Evolutionary conservation across 805 yeast genomes (phyloP).

Genomic region (Metschnikowia hibisci): DNA sequence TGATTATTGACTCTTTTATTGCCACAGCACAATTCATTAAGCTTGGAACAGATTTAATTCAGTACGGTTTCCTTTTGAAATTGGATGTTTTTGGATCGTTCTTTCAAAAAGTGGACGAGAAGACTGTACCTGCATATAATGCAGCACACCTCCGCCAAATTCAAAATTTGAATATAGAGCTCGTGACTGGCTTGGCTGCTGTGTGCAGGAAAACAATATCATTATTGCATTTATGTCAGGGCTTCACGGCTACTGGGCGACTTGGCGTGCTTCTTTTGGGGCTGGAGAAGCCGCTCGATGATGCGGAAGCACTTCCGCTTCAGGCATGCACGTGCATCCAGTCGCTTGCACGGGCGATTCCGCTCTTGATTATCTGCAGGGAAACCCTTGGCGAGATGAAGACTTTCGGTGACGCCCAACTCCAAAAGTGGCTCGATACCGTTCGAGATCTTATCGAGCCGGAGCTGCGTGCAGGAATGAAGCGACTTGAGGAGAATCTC

Average conservation of each 20-base stretch:
- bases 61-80: not conserved
- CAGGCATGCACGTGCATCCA: not conserved
- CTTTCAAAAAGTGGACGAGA: not conserved
- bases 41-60: not conserved
- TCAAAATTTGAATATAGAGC: not conserved
- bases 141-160: not conserved
- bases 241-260: not conserved
- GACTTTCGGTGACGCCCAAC: not conserved
- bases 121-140: not conserved
- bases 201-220: not conserved
- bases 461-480: slow-evolving; percentile 1
- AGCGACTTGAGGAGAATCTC: not conserved
- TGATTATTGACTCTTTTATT: slow-evolving; percentile 32
- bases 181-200: not conserved
- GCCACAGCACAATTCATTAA: slow-evolving; percentile 29
- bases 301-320: not conserved
- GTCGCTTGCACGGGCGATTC: slow-evolving; percentile 3
- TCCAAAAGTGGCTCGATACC: not conserved
- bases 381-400: not conserved
- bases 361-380: not conserved
- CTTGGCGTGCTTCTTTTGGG: not conserved
- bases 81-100: not conserved
- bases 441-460: not conserved
- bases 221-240: not conserved
- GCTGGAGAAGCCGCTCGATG: not conserved